Evolutionary conservation across 768 basidiomycete genomes (phyloP).

Genomic region (Mycena maculata): DNA sequence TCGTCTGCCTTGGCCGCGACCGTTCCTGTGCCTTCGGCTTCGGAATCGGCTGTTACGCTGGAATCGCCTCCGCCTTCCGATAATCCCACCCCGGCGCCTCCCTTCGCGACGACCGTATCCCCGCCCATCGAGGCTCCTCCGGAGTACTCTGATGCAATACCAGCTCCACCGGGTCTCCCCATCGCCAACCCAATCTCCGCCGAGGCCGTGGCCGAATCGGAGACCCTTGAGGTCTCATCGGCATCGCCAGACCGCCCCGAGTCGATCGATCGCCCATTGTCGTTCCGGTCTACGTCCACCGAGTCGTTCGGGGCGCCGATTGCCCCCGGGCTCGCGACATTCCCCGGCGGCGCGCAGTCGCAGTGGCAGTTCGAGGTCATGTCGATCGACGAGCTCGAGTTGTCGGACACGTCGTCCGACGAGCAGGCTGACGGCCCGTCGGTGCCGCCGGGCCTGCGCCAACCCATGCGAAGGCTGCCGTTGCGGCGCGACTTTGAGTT

Average conservation of each 20-base stretch:
- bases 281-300: constrained; percentile 60
- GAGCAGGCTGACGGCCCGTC: constrained; percentile 52
- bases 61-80: background rate
- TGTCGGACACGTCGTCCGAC: constrained; percentile 82
- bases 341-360: constrained; percentile 51
- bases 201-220: constrained; percentile 14
- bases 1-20: background rate
- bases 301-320: constrained; percentile 63
- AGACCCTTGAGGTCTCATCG: constrained; percentile 18
- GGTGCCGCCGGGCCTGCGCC: constrained; percentile 65
- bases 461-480: constrained; percentile 69
- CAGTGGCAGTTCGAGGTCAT: constrained; percentile 78
- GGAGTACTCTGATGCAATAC: constrained; percentile 14
- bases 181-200: background rate
- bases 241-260: constrained; percentile 31
- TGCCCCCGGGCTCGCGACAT: constrained; percentile 49
- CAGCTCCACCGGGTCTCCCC: constrained; percentile 1
- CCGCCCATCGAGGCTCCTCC: constrained; percentile 24
- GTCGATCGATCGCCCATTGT: constrained; percentile 35
- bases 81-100: background rate
- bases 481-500: constrained; percentile 86
- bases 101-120: constrained; percentile 24
- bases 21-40: background rate
- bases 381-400: constrained; percentile 81
- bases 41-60: background rate